phyloP scores from a whole-genome alignment of 2,329 filamentous ascomycete species.

The Septoria petroselini region DNA sequence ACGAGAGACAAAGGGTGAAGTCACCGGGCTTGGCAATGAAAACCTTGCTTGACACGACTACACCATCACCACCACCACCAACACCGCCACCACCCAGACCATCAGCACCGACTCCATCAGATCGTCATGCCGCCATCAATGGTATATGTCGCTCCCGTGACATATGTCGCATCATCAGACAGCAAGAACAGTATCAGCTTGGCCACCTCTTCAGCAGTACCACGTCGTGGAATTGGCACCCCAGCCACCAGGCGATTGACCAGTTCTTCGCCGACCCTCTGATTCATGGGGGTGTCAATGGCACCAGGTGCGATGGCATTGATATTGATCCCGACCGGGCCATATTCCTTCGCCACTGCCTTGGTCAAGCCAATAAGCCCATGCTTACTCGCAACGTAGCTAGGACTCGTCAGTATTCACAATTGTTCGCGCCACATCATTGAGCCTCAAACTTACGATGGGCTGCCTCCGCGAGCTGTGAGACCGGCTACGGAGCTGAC shows the following conservation, averaged over 20 bases:
- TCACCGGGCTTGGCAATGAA: no score
- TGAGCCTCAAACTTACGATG: no score
- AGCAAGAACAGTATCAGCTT: slow-evolving; percentile 50
- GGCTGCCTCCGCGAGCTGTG: slow-evolving; percentile 16
- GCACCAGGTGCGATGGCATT: slow-evolving; percentile 28
- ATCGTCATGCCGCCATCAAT: slow-evolving; percentile 44
- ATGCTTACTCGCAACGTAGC: slow-evolving; percentile 26
- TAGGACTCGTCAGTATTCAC: no score
- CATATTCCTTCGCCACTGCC: slow-evolving; percentile 25
- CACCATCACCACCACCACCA: neutral
- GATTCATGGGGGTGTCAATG: slow-evolving; percentile 40
- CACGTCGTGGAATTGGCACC: slow-evolving; percentile 22
- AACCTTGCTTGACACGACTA: no score
- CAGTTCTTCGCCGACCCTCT: slow-evolving; percentile 1
- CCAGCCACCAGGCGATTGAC: neutral
- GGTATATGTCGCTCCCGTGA: slow-evolving; percentile 46
- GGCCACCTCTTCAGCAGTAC: slow-evolving; percentile 39
- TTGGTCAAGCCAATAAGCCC: slow-evolving; percentile 28
- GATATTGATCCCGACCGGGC: slow-evolving; percentile 23
- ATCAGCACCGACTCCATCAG: neutral
- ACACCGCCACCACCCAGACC: neutral
- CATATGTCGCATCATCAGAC: slow-evolving; percentile 46
- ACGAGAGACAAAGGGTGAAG: no score
- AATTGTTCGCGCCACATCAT: no score
- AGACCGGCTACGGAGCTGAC: slow-evolving; percentile 44